These are phyloP conservation scores for Diaporthe helianthi DNA, from an alignment of 2,329 filamentous ascomycete species.

Conservation along the genomic window DNA sequence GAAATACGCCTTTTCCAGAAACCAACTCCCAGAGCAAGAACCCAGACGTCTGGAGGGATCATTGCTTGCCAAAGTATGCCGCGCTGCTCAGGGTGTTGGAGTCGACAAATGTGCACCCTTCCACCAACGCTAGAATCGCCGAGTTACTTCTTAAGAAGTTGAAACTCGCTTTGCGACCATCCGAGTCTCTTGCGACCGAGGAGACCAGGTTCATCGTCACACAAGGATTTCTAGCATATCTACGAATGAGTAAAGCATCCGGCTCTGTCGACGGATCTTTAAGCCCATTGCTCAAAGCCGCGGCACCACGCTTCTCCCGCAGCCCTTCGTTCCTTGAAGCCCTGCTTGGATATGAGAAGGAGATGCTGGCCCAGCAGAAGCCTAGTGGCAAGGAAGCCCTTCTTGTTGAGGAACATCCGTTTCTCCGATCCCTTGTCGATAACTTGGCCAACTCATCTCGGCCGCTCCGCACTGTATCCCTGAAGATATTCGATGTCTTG, in stretches of 20 bases:
- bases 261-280: constrained; percentile 65
- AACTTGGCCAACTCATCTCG: constrained; percentile 81
- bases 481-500: constrained; percentile 74
- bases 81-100: constrained; percentile 70
- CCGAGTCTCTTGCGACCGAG: constrained; percentile 64
- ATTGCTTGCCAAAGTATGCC: constrained; percentile 72
- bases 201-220: constrained; percentile 77
- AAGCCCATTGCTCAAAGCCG: constrained; percentile 70
- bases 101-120: constrained; percentile 68
- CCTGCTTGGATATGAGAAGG: constrained; percentile 62
- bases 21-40: constrained; percentile 68
- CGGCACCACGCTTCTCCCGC: constrained; percentile 70
- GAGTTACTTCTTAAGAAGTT: constrained; percentile 71
- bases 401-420: constrained; percentile 63
- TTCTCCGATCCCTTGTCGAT: constrained; percentile 70
- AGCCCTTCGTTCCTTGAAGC: constrained; percentile 72
- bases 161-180: constrained; percentile 68
- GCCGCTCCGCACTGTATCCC: constrained; percentile 72
- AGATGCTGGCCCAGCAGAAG: constrained; percentile 37
- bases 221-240: constrained; percentile 76
- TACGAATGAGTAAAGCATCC: constrained; percentile 68
- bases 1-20: constrained; percentile 70
- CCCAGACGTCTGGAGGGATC: constrained; percentile 66
- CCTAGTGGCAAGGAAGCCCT: constrained; percentile 49
- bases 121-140: constrained; percentile 70